A percentile compares a stretch with the other conserved stretches of the same genome.
Evolutionary conservation across 139 green algal genomes (phyloP).

Genomic region (Desmodesmus armatus): DNA sequence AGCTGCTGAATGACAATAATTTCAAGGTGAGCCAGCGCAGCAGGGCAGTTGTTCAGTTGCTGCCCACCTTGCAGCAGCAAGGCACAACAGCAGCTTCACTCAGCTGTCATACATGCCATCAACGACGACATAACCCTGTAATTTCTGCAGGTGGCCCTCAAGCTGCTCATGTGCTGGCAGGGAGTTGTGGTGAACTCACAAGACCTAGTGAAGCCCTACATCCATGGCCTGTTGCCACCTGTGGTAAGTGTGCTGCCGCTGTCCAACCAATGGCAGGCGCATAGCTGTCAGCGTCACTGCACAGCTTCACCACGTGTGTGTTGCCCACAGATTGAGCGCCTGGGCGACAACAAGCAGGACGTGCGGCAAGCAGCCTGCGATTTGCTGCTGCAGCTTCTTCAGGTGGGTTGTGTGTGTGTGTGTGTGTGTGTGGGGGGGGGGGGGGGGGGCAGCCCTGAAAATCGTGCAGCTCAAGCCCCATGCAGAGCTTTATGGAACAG

Average conservation of each 20-base stretch:
- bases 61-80: background rate
- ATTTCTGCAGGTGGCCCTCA: conserved; percentile 39
- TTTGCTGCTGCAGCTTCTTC: conserved; percentile 53
- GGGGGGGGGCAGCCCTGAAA: no score
- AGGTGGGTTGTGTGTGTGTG: conserved; percentile 33
- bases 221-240: conserved; percentile 30
- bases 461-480: no score
- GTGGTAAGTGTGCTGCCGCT: conserved; percentile 52
- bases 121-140: background rate
- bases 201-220: conserved; percentile 32
- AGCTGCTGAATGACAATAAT: conserved; percentile 58
- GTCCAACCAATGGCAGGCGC: background rate
- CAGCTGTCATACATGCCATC: background rate
- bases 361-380: conserved; percentile 62
- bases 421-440: no score
- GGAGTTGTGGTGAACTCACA: background rate
- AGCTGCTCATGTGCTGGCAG: conserved; percentile 51
- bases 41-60: background rate
- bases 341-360: conserved; percentile 59
- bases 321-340: conserved; percentile 55
- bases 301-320: background rate
- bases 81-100: background rate
- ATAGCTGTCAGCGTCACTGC: no score
- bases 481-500: no score
- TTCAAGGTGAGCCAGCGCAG: conserved; percentile 51